phyloP scores from a whole-genome alignment of 495 filamentous ascomycete species.

The Melanomma pulvis-pyrius region DNA sequence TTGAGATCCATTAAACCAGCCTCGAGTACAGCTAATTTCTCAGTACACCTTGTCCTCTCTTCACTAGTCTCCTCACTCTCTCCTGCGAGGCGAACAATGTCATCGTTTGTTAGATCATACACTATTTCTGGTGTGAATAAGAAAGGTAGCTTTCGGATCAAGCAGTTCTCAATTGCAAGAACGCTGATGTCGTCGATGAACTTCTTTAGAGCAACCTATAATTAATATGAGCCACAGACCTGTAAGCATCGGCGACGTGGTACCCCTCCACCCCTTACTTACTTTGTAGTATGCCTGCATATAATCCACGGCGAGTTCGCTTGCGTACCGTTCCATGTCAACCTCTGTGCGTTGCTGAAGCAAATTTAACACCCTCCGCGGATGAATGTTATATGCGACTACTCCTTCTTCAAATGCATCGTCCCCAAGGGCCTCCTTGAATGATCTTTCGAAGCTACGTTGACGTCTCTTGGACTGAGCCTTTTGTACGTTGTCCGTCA shows the following conservation, averaged over 20 bases:
- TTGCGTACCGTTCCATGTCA: slow-evolving; percentile 33
- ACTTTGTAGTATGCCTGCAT: slow-evolving; percentile 43
- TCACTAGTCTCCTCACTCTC: too few relatives aligned
- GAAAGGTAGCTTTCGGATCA: too few relatives aligned
- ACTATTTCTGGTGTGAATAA: too few relatives aligned
- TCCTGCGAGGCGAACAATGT: too few relatives aligned
- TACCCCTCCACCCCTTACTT: slow-evolving; percentile 36
- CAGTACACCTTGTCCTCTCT: too few relatives aligned
- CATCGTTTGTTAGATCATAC: too few relatives aligned
- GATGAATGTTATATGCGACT: too few relatives aligned
- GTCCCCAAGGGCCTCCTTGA: slow-evolving; percentile 2
- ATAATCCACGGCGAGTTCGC: slow-evolving; percentile 32
- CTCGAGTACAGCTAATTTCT: too few relatives aligned
- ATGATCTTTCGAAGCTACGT: background rate
- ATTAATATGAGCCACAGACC: slow-evolving; percentile 33
- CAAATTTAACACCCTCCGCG: too few relatives aligned
- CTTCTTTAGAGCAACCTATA: slow-evolving; percentile 60
- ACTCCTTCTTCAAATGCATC: background rate
- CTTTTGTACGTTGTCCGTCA: slow-evolving; percentile 22
- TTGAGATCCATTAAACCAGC: too few relatives aligned
- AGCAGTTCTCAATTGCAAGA: too few relatives aligned
- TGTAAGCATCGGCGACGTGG: too few relatives aligned
- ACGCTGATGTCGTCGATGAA: slow-evolving; percentile 71
- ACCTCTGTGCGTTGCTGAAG: slow-evolving; percentile 4
- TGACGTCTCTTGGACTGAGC: background rate